Percentiles rank a stretch among this genome's conserved stretches.
Evolutionary conservation across 2,329 filamentous ascomycete genomes (phyloP).

Genomic region (Neopestalotiopsis sp.): DNA sequence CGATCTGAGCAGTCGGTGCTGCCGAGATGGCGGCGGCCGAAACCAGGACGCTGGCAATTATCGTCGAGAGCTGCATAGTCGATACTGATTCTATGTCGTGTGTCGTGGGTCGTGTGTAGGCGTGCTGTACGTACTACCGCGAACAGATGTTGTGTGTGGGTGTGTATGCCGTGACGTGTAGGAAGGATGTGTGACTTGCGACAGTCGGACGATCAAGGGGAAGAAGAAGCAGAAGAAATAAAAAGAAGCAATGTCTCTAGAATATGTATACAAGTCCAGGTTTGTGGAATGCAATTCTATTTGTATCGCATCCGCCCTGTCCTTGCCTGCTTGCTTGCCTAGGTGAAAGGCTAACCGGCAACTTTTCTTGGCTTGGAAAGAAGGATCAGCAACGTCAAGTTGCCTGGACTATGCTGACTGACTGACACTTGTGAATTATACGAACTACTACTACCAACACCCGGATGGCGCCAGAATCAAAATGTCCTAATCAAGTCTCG

Average conservation of each 20-base stretch:
- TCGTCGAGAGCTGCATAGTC: conserved; percentile 34
- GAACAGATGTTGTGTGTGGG: not conserved
- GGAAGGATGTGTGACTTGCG: not conserved
- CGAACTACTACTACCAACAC: not conserved
- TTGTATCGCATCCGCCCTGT: conserved; percentile 5
- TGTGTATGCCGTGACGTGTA: not conserved
- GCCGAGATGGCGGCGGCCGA: conserved; percentile 31
- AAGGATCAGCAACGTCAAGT: conserved; percentile 10
- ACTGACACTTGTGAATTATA: not conserved
- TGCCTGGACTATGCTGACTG: conserved; percentile 6
- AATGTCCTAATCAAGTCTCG: not conserved
- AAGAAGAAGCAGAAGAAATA: not conserved
- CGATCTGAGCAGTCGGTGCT: conserved; percentile 34
- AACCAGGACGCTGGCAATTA: conserved; percentile 29
- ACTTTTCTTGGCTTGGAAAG: not conserved
- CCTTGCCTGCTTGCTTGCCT: too few species aligned
- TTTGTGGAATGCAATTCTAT: conserved; percentile 13
- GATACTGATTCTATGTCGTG: not conserved
- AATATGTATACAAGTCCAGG: too few species aligned
- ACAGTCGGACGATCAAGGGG: not conserved
- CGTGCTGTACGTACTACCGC: not conserved
- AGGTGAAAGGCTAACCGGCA: too few species aligned
- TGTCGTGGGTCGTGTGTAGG: not conserved
- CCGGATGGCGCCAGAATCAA: not conserved
- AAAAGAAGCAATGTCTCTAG: not conserved